Base-by-base conservation (phyloP, 1,284 basidiomycete species). In the Ceratobasidium sp. region DNA sequence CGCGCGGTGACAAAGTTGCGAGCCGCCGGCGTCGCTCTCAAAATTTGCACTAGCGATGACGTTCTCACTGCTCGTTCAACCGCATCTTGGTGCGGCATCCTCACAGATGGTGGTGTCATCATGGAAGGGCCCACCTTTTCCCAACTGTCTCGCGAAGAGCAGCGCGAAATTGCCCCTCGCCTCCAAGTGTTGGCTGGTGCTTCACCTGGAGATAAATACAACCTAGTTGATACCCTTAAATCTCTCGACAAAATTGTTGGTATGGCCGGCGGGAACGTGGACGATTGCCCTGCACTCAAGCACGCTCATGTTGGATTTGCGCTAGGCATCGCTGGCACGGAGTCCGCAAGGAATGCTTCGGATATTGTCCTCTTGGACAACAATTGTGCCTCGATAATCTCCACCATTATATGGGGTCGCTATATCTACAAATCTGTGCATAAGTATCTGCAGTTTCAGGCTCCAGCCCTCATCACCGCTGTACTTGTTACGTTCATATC, bases 21-120 rank as follows among this genome's bases (percentile, higher is more conserved):
- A 74, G 85, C 83, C 68, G 96, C 97, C 40, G 96, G 96, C 73
- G 95, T 99, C 17, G 84, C 86, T 29, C 89, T 98, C 81, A 98
- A 98, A 82, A 98, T 99, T 95, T 96, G 94, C 79, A 98, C 96
- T 0, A 96, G 96, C 76, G 96, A 99, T 80, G 98, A 98, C 75
- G 92, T 96, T 54, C 84, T 98, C 53, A 96, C 94, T 6, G 93
- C 93, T 43, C 87, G 92, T 29, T 97, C 95, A 5, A 98, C 98
- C 75, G 95, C 96, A 35, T 84, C 85, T 6, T 96, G 98, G 77
- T 98, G 96, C 77, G 94, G 96, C 45, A 98, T 98, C 77, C 96
- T 91, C 79, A 91, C 89, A 6, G 80, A 89, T 1, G 95, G 94
- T 40, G 96, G 96, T 54, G 87, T 98, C 75, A 92, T 98, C 79